Percentiles rank a stretch among this genome's conserved stretches.
Conservation (phyloP, 2,329 filamentous ascomycete genomes). For the Beauveria bassiana region DNA sequence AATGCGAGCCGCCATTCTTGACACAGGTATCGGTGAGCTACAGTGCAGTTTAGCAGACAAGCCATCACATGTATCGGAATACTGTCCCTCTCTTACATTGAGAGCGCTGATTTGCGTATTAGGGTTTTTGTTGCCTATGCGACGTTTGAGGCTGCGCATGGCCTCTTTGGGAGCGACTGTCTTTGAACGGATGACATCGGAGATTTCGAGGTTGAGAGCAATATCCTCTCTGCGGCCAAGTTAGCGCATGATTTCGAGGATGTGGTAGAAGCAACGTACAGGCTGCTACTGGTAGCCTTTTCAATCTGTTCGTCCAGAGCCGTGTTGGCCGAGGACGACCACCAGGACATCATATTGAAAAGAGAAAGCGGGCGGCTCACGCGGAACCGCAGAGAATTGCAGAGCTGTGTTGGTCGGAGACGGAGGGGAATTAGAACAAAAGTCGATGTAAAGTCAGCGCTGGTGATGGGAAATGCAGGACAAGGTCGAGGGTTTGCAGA, state of each 20-base stretch:
- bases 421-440: neutral
- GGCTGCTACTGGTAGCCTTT: slow-evolving; percentile 84
- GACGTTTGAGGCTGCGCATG: slow-evolving; percentile 89
- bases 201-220: slow-evolving; percentile 94
- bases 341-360: slow-evolving; percentile 75
- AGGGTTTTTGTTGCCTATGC: slow-evolving; percentile 95
- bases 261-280: slow-evolving; percentile 47
- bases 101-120: slow-evolving; percentile 94
- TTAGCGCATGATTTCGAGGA: neutral
- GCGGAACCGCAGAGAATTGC: neutral
- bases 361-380: slow-evolving; percentile 1
- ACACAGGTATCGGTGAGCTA: slow-evolving; percentile 96
- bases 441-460: neutral
- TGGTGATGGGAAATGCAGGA: slow-evolving; percentile 3
- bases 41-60: slow-evolving; percentile 14
- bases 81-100: slow-evolving; percentile 48
- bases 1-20: slow-evolving; percentile 95
- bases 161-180: slow-evolving; percentile 96
- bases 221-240: slow-evolving; percentile 70
- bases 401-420: neutral
- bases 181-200: slow-evolving; percentile 94
- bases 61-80: neutral
- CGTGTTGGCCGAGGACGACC: slow-evolving; percentile 85
- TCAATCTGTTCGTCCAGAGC: slow-evolving; percentile 97
- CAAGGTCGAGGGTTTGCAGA: neutral